Percentiles rank a stretch among this genome's conserved stretches.
These are phyloP conservation scores for Phylloporus rhodoxanthus DNA, from an alignment of 768 basidiomycete genomes.

Conservation along the genomic window DNA sequence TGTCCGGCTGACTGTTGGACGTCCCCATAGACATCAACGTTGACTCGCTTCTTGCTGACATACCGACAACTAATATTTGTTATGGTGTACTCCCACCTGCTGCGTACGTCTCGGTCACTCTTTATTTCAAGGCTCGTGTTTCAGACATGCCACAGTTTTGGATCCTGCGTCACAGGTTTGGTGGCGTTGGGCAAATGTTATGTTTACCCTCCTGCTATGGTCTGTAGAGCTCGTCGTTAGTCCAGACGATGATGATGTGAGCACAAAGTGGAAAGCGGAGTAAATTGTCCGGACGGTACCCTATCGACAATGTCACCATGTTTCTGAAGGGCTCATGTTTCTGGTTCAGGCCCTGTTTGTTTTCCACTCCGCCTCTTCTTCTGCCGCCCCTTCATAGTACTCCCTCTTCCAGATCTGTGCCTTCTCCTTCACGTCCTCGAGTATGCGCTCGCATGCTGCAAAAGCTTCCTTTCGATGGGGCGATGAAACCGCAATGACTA, in stretches of 20 bases:
- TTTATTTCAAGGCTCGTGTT: constrained; percentile 1
- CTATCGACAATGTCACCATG: constrained; percentile 5
- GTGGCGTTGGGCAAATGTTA: constrained; percentile 91
- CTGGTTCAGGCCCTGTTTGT: constrained; percentile 38
- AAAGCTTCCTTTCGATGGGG: constrained; percentile 83
- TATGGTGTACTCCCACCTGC: constrained; percentile 80
- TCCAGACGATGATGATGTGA: constrained; percentile 62
- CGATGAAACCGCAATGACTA: constrained; percentile 79
- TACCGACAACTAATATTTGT: constrained; percentile 83
- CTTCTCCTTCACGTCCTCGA: constrained; percentile 80
- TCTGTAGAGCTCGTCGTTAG: constrained; percentile 74
- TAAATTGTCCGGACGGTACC: constrained; percentile 12
- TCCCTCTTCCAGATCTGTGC: constrained; percentile 92
- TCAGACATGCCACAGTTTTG: constrained; percentile 45
- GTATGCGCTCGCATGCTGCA: constrained; percentile 67
- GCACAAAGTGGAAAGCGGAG: constrained; percentile 78
- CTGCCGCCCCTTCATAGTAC: constrained; percentile 67
- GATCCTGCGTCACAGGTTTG: constrained; percentile 89
- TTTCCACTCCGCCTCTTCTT: constrained; percentile 66
- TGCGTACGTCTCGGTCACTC: constrained; percentile 47
- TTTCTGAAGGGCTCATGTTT: constrained; percentile 3
- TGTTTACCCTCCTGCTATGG: constrained; percentile 82
- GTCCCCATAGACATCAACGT: constrained; percentile 57
- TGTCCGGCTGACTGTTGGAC: constrained; percentile 8
- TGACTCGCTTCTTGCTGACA: constrained; percentile 69